These are phyloP conservation scores for Kuraishia hungarica DNA, from an alignment of 805 yeast genomes.

Conservation along the genomic window DNA sequence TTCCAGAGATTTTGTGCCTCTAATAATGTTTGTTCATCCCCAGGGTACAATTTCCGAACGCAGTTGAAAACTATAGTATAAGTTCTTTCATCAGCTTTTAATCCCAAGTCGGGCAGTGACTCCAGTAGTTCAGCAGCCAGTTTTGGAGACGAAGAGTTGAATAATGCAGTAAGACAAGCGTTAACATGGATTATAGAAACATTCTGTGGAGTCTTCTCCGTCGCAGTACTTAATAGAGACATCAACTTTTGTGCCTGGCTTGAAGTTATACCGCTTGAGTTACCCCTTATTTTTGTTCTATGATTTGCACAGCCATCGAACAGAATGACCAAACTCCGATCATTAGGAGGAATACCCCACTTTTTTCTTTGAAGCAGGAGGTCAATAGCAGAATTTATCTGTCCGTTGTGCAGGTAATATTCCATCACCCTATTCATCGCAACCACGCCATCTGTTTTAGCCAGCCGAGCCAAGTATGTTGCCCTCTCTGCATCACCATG, in stretches of 20 bases:
- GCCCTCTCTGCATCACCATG: constrained; percentile 27
- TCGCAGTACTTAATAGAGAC: constrained; percentile 22
- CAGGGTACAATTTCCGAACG: background rate
- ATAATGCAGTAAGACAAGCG: constrained; percentile 34
- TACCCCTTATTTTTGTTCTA: constrained; percentile 6
- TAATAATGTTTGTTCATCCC: background rate
- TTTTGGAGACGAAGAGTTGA: constrained; percentile 29
- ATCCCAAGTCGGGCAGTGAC: constrained; percentile 11
- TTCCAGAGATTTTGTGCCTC: background rate
- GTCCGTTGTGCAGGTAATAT: constrained; percentile 34
- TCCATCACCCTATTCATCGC: constrained; percentile 57
- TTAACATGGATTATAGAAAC: constrained; percentile 34
- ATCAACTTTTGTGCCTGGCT: constrained; percentile 25
- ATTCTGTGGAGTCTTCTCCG: constrained; percentile 15
- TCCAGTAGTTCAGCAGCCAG: constrained; percentile 31
- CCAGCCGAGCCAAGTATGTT: constrained; percentile 35
- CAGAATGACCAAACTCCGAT: constrained; percentile 35
- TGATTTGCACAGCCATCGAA: constrained; percentile 34
- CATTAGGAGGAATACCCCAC: constrained; percentile 48
- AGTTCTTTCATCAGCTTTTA: constrained; percentile 25
- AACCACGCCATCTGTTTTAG: constrained; percentile 41
- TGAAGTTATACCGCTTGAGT: constrained; percentile 16
- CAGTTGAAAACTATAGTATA: constrained; percentile 13
- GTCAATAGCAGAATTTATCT: constrained; percentile 39
- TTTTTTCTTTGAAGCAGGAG: constrained; percentile 48